These are phyloP conservation scores for Boletellus deceptivus DNA, from an alignment of 1,284 basidiomycete species.

Conservation along the genomic window DNA sequence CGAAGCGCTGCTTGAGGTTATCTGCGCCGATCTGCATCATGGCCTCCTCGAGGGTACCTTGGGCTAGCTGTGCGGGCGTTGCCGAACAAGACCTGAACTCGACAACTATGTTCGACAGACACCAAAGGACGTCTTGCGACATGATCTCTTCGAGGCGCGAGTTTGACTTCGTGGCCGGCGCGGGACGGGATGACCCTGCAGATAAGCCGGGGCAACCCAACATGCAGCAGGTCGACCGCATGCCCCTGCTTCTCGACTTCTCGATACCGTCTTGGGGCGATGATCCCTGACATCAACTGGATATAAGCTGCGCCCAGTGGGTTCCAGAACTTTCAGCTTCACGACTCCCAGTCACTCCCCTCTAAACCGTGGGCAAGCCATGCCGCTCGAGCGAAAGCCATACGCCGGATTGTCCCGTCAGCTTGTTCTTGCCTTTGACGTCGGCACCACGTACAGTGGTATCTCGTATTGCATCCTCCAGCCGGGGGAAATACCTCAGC, in stretches of 20 bases:
- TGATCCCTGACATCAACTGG: neutral
- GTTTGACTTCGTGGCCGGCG: no score
- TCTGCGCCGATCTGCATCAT: constrained; percentile 1
- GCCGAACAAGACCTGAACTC: no score
- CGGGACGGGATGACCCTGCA: neutral
- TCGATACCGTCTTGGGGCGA: no score
- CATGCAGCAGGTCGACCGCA: neutral
- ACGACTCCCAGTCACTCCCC: neutral
- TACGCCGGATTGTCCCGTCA: constrained; percentile 29
- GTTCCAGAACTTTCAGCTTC: neutral
- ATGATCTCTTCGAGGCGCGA: no score
- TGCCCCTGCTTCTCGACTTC: neutral
- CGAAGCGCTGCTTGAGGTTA: neutral
- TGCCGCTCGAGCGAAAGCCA: constrained; percentile 14
- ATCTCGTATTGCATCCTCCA: constrained; percentile 43
- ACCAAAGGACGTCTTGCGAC: no score
- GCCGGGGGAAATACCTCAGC: constrained; percentile 43
- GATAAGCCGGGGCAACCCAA: neutral
- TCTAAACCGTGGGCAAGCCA: constrained; percentile 1
- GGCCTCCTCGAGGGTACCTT: neutral
- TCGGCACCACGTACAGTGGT: constrained; percentile 50
- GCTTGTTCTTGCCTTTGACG: constrained; percentile 47
- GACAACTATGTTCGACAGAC: no score
- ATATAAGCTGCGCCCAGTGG: constrained; percentile 10
- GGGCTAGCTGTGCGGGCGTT: no score